A percentile compares a stretch with the other conserved stretches of the same genome.
phyloP scores from a whole-genome alignment of 805 yeast genomes.

The Phaffomyces opuntiae region DNA sequence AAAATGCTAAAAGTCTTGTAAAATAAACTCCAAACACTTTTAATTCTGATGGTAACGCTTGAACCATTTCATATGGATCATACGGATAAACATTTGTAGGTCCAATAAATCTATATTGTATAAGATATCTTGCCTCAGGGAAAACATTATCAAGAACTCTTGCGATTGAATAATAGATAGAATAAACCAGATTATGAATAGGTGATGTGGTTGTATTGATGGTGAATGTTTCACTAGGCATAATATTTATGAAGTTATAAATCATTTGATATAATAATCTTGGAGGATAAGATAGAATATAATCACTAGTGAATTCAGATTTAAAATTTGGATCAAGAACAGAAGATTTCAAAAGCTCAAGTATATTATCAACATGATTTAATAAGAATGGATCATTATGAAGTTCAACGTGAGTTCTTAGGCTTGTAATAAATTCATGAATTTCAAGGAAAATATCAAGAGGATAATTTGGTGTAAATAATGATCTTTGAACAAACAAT shows the following conservation, averaged over 20 bases:
- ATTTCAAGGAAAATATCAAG: conserved; percentile 15
- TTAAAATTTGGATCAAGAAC: conserved; percentile 1
- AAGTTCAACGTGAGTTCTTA: conserved; percentile 4
- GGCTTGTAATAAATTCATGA: conserved; percentile 7
- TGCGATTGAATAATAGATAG: conserved; percentile 8
- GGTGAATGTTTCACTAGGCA: conserved; percentile 16
- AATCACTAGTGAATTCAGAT: conserved; percentile 1
- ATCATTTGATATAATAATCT: conserved; percentile 9
- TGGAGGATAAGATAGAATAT: conserved; percentile 15
- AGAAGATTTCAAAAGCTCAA: conserved; percentile 6
- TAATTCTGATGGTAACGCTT: conserved; percentile 7
- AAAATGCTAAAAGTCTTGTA: conserved; percentile 14
- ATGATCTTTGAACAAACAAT: conserved; percentile 4
- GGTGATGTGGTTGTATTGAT: conserved; percentile 6
- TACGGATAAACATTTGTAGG: conserved; percentile 19
- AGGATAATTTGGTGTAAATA: conserved; percentile 18
- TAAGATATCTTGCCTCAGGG: conserved; percentile 18
- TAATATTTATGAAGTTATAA: conserved; percentile 10
- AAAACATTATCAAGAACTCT: conserved; percentile 19
- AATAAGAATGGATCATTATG: conserved; percentile 9
- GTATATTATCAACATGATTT: conserved; percentile 4
- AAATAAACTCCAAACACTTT: conserved; percentile 12
- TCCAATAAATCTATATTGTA: conserved; percentile 19
- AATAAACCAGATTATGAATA: conserved; percentile 14
- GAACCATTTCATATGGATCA: conserved; percentile 5